These are phyloP conservation scores for Candida insectalens DNA, from an alignment of 805 yeast species.

Conservation along the genomic window DNA sequence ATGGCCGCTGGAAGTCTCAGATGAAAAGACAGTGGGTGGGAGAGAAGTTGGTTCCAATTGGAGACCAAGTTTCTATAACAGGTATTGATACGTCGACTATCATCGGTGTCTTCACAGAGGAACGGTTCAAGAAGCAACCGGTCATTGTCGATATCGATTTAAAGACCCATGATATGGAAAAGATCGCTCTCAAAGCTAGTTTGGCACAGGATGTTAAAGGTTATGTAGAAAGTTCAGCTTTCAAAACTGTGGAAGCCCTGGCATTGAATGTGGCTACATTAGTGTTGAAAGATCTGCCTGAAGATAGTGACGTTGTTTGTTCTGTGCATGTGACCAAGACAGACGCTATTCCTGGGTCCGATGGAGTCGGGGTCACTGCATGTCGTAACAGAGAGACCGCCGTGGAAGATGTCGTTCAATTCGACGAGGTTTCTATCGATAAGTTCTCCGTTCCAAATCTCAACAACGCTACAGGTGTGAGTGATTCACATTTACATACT, in stretches of 20 bases:
- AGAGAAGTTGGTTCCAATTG: not conserved
- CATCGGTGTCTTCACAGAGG: conserved; percentile 93
- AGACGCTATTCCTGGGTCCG: conserved; percentile 77
- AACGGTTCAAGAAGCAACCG: conserved; percentile 71
- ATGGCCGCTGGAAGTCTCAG: not conserved
- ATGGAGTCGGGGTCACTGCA: conserved; percentile 84
- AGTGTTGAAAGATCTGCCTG: conserved; percentile 9
- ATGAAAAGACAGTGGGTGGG: not conserved
- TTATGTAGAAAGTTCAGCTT: conserved; percentile 70
- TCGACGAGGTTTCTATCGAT: conserved; percentile 9
- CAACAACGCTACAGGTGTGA: conserved; percentile 13
- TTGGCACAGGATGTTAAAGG: conserved; percentile 29
- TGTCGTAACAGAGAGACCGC: conserved; percentile 37
- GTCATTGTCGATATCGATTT: conserved; percentile 54
- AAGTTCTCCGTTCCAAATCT: conserved; percentile 20
- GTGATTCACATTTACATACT: conserved; percentile 26
- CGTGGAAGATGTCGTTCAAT: conserved; percentile 12
- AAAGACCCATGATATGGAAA: too few relatives aligned
- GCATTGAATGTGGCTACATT: conserved; percentile 55
- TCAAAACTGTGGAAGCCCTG: conserved; percentile 89
- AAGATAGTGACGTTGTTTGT: conserved; percentile 11
- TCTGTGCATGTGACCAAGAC: conserved; percentile 73
- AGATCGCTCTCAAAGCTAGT: too few relatives aligned
- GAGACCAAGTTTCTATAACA: conserved; percentile 27
- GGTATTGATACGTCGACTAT: conserved; percentile 56